These are phyloP conservation scores for Trichoderma hamatum DNA, from an alignment of 2,329 filamentous ascomycete genomes.

Conservation along the genomic window DNA sequence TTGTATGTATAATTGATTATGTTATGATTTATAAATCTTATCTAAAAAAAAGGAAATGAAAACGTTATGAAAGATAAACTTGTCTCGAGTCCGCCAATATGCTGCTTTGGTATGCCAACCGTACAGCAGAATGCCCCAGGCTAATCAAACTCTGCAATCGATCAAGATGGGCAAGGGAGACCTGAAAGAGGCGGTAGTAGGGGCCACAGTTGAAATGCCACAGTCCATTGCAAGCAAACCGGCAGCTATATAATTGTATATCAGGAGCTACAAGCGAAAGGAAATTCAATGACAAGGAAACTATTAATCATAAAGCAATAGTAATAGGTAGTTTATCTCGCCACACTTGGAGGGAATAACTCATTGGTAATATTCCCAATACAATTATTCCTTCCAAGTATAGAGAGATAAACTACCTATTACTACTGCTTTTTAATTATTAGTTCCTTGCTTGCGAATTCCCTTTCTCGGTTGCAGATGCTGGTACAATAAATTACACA, in stretches of 20 bases:
- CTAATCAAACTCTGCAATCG: neutral
- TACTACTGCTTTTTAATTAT: neutral
- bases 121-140: neutral
- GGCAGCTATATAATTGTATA: neutral
- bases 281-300: neutral
- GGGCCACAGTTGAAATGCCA: neutral
- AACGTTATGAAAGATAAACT: no score
- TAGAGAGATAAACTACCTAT: neutral
- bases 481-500: neutral
- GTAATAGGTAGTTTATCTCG: neutral
- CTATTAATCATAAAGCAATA: neutral
- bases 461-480: neutral
- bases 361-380: neutral
- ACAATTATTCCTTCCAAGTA: neutral
- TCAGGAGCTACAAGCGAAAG: neutral
- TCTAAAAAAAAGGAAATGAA: no score
- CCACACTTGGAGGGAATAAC: neutral
- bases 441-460: neutral
- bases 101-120: neutral
- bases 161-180: neutral
- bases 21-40: no score
- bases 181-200: neutral
- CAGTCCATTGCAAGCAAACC: neutral
- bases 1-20: no score
- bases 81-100: neutral